These are phyloP conservation scores for Metahyphopichia silvanorum DNA, from an alignment of 805 yeast genomes.

Conservation along the genomic window DNA sequence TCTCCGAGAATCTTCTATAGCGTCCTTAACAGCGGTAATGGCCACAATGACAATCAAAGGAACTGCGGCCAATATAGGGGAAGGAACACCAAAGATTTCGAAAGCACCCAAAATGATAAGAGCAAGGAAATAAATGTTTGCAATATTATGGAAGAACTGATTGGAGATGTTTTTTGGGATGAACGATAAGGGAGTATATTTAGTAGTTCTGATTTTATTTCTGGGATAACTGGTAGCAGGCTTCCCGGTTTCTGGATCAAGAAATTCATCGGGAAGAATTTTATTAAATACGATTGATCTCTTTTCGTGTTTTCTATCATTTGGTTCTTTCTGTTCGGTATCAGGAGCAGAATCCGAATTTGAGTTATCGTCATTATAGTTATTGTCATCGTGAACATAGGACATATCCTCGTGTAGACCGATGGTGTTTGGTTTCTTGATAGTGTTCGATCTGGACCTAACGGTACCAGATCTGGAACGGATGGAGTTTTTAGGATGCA, in stretches of 20 bases:
- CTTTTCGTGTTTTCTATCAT: conserved; percentile 24
- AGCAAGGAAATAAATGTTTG: conserved; percentile 81
- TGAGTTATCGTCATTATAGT: conserved; percentile 17
- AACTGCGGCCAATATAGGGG: conserved; percentile 70
- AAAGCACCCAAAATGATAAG: conserved; percentile 79
- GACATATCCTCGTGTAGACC: conserved; percentile 21
- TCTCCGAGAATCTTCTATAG: conserved; percentile 76
- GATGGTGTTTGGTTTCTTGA: conserved; percentile 16
- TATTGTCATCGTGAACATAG: conserved; percentile 18
- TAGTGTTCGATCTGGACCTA: conserved; percentile 4
- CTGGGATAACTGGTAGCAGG: conserved; percentile 67
- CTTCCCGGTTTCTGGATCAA: conserved; percentile 56
- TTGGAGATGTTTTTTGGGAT: conserved; percentile 77
- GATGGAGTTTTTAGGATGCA: conserved; percentile 13
- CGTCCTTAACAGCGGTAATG: conserved; percentile 76
- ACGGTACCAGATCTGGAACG: conserved; percentile 15
- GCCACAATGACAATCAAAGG: conserved; percentile 76
- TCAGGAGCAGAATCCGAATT: conserved; percentile 28
- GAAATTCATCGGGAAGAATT: conserved; percentile 53
- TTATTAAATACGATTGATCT: conserved; percentile 60
- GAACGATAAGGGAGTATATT: conserved; percentile 87
- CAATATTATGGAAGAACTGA: conserved; percentile 80
- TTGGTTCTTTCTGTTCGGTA: conserved; percentile 27
- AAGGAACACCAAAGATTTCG: conserved; percentile 75
- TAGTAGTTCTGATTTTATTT: conserved; percentile 92